Evolutionary conservation across 495 filamentous ascomycete genomes (phyloP), one percentile per base, ranked within the genome.

Genomic region (Daldinia vernicosa): DNA sequence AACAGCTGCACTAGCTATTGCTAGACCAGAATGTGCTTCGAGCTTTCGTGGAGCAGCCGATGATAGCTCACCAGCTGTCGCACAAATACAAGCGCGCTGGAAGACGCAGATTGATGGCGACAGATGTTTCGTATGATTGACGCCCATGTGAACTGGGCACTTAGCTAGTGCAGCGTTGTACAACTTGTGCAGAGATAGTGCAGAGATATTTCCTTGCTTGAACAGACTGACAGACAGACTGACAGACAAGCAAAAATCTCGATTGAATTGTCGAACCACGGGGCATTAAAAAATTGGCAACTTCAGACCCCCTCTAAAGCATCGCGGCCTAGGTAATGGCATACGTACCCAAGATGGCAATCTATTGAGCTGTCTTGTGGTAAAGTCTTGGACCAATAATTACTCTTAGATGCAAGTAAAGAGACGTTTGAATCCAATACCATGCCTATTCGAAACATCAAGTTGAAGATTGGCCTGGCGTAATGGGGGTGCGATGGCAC

Each of bases 81-180:
- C 55, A 67, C 75, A 67, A 66, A 64, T 64, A 70, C 60, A 75
- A 54, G 59, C 65, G 70, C 60, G 65, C 43, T 72, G 58, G 61
- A 66, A 53, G 47, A 60, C 50, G 60, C 60, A 53, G 55, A 72
- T 65, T 69, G 61, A 72, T 66, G 70, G 70, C 60, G 61, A 69
- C 70, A 69, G 65, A 69, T 72, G 70, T 72, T 68, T 69, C 70
- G 65, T 72, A 61, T 72, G 65, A 72, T 69, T 72, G 65, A 72
- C 70, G 65, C 70, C 65, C 57, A 65, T 69, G 70, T 72, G 65
- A 72, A 66, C 55, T 72, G 60, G 60, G 55, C 65, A 72, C 61
- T 33, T 56, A 65, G 59, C 40, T 47, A 61, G 55, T 40, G 60
- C 64, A 37, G 28, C 43, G 69, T 63, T 72, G 70, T 72, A 72